A percentile compares a stretch with the other conserved stretches of the same genome.
These are phyloP conservation scores for Curvularia eragrostidis DNA, from an alignment of 2,329 filamentous ascomycete species.

Conservation along the genomic window DNA sequence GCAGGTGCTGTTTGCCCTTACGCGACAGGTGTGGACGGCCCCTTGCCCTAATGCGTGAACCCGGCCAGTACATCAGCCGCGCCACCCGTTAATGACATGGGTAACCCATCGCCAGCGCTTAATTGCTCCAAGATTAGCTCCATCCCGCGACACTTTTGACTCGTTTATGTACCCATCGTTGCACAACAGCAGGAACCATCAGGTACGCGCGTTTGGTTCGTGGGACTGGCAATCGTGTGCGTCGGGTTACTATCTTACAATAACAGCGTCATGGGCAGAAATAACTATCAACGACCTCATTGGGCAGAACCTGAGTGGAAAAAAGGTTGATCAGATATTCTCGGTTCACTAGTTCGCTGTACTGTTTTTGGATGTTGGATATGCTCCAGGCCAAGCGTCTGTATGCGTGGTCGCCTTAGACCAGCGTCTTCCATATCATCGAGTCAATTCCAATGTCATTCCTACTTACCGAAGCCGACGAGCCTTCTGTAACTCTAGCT, in stretches of 20 bases:
- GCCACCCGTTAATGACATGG: slow-evolving; percentile 22
- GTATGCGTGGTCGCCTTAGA: slow-evolving; percentile 3
- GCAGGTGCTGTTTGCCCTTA: not conserved
- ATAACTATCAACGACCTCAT: not conserved
- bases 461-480: not conserved
- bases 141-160: slow-evolving; percentile 17
- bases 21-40: slow-evolving; percentile 12
- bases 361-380: slow-evolving; percentile 13
- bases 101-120: slow-evolving; percentile 29
- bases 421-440: slow-evolving; percentile 4
- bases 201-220: slow-evolving; percentile 10
- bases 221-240: not conserved
- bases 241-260: slow-evolving; percentile 13
- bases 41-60: slow-evolving; percentile 12
- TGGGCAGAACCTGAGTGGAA: slow-evolving; percentile 21
- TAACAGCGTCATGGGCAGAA: slow-evolving; percentile 1
- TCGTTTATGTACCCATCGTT: slow-evolving; percentile 23
- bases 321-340: slow-evolving; percentile 24
- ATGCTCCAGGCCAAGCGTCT: slow-evolving; percentile 1
- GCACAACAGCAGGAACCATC: slow-evolving; percentile 22
- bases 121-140: slow-evolving; percentile 24
- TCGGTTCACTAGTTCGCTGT: slow-evolving; percentile 11
- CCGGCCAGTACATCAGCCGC: slow-evolving; percentile 29
- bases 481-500: slow-evolving; percentile 5
- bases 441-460: slow-evolving; percentile 1